Evolutionary conservation across 2,329 filamentous ascomycete species (phyloP), one percentile per base, ranked within the genome.

Genomic region (Arthrinium phaeospermum): DNA sequence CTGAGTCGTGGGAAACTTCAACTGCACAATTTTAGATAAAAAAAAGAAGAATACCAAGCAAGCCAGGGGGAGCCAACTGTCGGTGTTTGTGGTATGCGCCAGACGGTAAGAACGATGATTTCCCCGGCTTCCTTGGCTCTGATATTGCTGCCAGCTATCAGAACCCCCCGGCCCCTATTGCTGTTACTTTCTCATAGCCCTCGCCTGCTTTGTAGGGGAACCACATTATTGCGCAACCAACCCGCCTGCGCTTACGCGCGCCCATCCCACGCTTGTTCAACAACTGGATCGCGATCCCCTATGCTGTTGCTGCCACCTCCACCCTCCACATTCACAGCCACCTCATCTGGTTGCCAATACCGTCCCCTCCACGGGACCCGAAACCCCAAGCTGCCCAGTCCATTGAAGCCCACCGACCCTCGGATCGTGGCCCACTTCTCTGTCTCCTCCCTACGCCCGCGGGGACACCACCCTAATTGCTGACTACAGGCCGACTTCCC

Each of bases 351-450:
- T 37, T n/a, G 45, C 47, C 67, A 69, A 46, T 49, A 46, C 67
- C 30, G n/a, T 37, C 24, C 27, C 45, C 67, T 47, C 41, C 67
- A 49, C 67, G 27, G 27, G 45, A 49, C 67, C n/a, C 67, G 67
- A 34, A 46, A 46, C 67, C 68, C 68, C 68, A 70, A 51, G 49
- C 37, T 70, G 34, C 49, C 68, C 68, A 57, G 68, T 30, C 34
- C 34, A n/a, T 53, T 53, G 5, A 24, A 57, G 34, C 47, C 68
- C 68, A 70, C 68, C 68, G 46, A 47, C 72, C 51, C 44, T 68
- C 72, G 69, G 61, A 67, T 53, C 53, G 45, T 64, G 72, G 72
- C 70, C 72, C 72, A 70, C 68, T 67, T 57, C 70, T 68, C 70
- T 57, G 51, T 68, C 53, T 37, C 64, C 34, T 67, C 70, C 51